Conservation (phyloP, 208 protist genomes). For the Leishmania lainsoni region DNA sequence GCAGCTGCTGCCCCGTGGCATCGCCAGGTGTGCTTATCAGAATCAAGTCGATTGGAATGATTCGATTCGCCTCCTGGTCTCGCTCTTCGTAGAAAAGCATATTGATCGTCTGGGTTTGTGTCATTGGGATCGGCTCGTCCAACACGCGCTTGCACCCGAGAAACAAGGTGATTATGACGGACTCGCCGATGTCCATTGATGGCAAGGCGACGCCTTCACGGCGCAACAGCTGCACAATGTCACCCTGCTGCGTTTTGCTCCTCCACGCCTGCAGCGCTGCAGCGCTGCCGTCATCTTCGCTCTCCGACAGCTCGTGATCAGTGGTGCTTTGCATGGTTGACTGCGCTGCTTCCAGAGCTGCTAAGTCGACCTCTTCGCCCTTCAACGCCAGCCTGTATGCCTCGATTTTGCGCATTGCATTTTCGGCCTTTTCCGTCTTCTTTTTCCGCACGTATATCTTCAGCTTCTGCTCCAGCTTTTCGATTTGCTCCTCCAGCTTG, state of each 20-base stretch:
- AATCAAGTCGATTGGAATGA: slow-evolving; percentile 84
- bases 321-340: slow-evolving; percentile 21
- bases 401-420: slow-evolving; percentile 65
- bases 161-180: slow-evolving; percentile 63
- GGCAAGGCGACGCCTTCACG: slow-evolving; percentile 78
- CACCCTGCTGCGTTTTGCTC: slow-evolving; percentile 35
- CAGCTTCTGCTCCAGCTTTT: slow-evolving; percentile 89
- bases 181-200: slow-evolving; percentile 74
- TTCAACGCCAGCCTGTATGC: slow-evolving; percentile 57
- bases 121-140: slow-evolving; percentile 50
- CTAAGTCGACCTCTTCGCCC: slow-evolving; percentile 72
- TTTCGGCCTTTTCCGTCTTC: slow-evolving; percentile 79
- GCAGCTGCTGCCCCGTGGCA: slow-evolving; percentile 9
- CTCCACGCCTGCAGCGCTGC: slow-evolving; percentile 21
- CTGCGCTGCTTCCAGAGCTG: slow-evolving; percentile 33
- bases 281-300: slow-evolving; percentile 57
- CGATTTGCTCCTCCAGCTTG: slow-evolving; percentile 88
- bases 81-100: slow-evolving; percentile 81
- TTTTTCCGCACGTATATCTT: slow-evolving; percentile 89
- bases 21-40: slow-evolving; percentile 65
- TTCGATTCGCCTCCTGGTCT: slow-evolving; percentile 80
- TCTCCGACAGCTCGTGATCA: slow-evolving; percentile 69
- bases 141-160: slow-evolving; percentile 50
- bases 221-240: slow-evolving; percentile 56
- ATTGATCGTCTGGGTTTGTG: slow-evolving; percentile 79